These are phyloP conservation scores for Xylariaceae sp. DNA, from an alignment of 2,329 filamentous ascomycete genomes.

Conservation along the genomic window DNA sequence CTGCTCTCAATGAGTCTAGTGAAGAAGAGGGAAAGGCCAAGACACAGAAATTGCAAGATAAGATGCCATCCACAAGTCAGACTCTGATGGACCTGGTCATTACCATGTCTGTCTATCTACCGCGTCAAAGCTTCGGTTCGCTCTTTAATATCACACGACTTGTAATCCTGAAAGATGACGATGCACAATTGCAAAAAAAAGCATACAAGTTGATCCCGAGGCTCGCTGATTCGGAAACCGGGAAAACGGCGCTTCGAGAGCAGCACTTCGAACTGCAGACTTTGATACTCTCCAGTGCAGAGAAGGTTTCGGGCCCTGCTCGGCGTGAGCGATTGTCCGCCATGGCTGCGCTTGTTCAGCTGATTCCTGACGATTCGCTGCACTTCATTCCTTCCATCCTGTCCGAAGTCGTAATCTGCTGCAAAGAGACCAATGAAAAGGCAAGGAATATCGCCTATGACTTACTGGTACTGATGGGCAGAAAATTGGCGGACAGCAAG, in stretches of 20 bases:
- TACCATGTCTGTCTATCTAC: conserved; percentile 91
- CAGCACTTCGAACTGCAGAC: conserved; percentile 76
- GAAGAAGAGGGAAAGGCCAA: conserved; percentile 60
- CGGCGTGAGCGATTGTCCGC: conserved; percentile 83
- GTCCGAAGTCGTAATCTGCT: conserved; percentile 91
- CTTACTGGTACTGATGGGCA: conserved; percentile 82
- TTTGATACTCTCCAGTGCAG: conserved; percentile 74
- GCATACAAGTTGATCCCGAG: conserved; percentile 97
- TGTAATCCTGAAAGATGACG: conserved; percentile 76
- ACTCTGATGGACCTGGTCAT: conserved; percentile 97
- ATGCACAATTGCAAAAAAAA: conserved; percentile 96
- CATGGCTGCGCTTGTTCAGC: conserved; percentile 75
- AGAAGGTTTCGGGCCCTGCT: conserved; percentile 83
- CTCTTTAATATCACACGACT: conserved; percentile 85
- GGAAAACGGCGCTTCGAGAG: conserved; percentile 71
- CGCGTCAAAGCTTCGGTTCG: conserved; percentile 76
- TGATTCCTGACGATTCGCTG: conserved; percentile 72
- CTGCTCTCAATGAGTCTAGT: conserved; percentile 61
- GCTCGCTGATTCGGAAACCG: conserved; percentile 75
- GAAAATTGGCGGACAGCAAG: conserved; percentile 66
- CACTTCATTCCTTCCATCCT: conserved; percentile 92
- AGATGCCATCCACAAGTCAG: conserved; percentile 89
- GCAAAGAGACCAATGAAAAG: conserved; percentile 97
- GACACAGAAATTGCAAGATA: conserved; percentile 53
- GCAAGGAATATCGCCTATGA: conserved; percentile 88